These are phyloP conservation scores for Anthostomella pinea DNA, from an alignment of 2,329 filamentous ascomycete genomes.

Conservation along the genomic window DNA sequence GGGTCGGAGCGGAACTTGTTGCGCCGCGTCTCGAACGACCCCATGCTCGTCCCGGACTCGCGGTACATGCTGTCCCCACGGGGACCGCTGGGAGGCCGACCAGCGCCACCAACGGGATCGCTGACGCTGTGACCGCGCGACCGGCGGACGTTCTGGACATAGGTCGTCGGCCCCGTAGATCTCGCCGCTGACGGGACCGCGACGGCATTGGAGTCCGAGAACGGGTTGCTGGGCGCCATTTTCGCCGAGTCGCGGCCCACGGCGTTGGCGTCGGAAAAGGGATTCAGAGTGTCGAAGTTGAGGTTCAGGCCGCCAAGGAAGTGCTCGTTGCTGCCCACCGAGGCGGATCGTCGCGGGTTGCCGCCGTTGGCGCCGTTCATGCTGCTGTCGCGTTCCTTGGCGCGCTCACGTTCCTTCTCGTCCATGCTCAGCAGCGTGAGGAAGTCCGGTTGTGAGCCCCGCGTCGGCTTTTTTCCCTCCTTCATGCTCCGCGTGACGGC, in stretches of 20 bases:
- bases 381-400: constrained; percentile 13
- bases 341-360: constrained; percentile 27
- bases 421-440: constrained; percentile 43
- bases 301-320: constrained; percentile 41
- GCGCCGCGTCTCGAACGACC: constrained; percentile 39
- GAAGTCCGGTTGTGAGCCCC: constrained; percentile 40
- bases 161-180: constrained; percentile 32
- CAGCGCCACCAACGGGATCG: constrained; percentile 18
- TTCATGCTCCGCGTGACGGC: constrained; percentile 25
- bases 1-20: constrained; percentile 62
- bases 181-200: constrained; percentile 27
- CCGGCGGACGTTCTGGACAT: constrained; percentile 46
- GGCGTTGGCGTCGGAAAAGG: constrained; percentile 49
- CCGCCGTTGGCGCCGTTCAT: constrained; percentile 24
- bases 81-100: constrained; percentile 23
- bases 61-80: constrained; percentile 41
- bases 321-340: constrained; percentile 35
- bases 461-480: constrained; percentile 14
- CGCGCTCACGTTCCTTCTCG: constrained; percentile 33
- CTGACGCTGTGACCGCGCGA: constrained; percentile 47
- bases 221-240: constrained; percentile 41
- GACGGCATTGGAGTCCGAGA: constrained; percentile 48
- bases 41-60: constrained; percentile 41
- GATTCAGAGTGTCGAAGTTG: constrained; percentile 37
- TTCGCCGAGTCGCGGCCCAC: constrained; percentile 37